Evolutionary conservation across 305 asterid species (phyloP).

Genomic region (Plantago lanceolata): DNA sequence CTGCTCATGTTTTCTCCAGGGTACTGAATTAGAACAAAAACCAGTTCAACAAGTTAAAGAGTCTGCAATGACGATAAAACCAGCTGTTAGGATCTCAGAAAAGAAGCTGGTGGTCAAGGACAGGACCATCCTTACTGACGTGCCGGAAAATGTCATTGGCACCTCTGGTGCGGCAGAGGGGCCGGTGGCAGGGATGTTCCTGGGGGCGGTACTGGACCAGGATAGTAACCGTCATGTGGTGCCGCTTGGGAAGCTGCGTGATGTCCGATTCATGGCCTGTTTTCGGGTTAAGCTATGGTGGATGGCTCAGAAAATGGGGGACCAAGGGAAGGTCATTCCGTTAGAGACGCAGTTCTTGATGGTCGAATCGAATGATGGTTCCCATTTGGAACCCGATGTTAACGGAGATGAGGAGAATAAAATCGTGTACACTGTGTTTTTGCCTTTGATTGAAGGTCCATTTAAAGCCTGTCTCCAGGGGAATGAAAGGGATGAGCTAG

Average conservation of each 20-base stretch:
- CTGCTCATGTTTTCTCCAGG: conserved; percentile 19
- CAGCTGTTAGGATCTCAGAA: conserved; percentile 50
- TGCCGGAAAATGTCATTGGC: conserved; percentile 63
- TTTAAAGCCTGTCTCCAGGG: conserved; percentile 84
- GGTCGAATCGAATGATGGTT: conserved; percentile 51
- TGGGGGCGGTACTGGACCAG: conserved; percentile 62
- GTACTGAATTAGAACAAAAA: conserved; percentile 17
- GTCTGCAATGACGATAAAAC: conserved; percentile 60
- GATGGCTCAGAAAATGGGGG: conserved; percentile 77
- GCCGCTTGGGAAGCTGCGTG: conserved; percentile 56
- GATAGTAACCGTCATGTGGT: conserved; percentile 62
- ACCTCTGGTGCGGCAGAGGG: conserved; percentile 61
- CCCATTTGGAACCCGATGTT: conserved; percentile 37
- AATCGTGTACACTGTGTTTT: conserved; percentile 55
- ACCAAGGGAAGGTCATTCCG: conserved; percentile 66
- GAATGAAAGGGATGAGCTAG: conserved; percentile 53
- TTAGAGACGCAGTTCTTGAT: conserved; percentile 79
- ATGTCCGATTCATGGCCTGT: conserved; percentile 58
- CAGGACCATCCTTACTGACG: conserved; percentile 47
- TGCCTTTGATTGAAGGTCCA: conserved; percentile 72
- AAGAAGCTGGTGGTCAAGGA: conserved; percentile 64
- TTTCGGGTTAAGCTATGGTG: conserved; percentile 53
- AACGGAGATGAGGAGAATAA: conserved; percentile 33
- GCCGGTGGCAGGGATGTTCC: conserved; percentile 58
- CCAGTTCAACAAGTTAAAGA: background rate